Conservation (phyloP, 768 basidiomycete genomes). For the Lyophyllum shimeji region DNA sequence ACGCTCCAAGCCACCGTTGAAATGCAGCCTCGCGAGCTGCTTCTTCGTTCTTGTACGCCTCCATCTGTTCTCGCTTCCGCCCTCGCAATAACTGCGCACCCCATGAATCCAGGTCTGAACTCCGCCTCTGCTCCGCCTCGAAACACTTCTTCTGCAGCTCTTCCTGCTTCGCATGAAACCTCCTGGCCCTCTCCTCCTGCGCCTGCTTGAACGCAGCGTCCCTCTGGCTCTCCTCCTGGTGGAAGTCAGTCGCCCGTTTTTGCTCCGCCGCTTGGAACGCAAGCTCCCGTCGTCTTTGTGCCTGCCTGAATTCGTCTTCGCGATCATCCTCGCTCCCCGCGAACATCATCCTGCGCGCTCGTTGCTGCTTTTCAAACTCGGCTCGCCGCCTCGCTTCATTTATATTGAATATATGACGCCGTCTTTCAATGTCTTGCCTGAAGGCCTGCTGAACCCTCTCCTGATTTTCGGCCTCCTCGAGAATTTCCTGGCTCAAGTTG, state of each 20-base stretch:
- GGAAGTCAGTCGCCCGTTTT: neutral
- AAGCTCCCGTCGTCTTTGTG: neutral
- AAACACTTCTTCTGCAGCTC: conserved; percentile 4
- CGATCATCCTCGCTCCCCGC: neutral
- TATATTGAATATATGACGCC: conserved; percentile 4
- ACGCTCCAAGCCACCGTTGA: neutral
- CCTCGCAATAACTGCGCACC: neutral
- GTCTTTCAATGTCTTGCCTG: neutral
- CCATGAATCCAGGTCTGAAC: conserved; percentile 1
- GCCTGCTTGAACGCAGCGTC: neutral
- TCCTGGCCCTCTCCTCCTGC: neutral
- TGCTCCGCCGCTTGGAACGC: neutral
- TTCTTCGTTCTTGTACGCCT: neutral
- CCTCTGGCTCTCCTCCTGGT: neutral
- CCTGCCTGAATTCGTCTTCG: neutral
- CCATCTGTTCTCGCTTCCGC: neutral
- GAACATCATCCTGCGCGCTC: neutral
- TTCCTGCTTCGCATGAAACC: neutral
- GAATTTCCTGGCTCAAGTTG: neutral
- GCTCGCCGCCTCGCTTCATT: conserved; percentile 4
- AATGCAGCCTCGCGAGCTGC: neutral
- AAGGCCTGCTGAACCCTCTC: conserved; percentile 7
- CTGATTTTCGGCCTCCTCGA: neutral
- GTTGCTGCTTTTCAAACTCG: conserved; percentile 3
- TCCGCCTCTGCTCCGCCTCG: neutral